Percentiles rank a stretch among this genome's conserved stretches.
These are phyloP conservation scores for Solanum sitiens DNA, from an alignment of 257 asterid genomes.

Conservation along the genomic window DNA sequence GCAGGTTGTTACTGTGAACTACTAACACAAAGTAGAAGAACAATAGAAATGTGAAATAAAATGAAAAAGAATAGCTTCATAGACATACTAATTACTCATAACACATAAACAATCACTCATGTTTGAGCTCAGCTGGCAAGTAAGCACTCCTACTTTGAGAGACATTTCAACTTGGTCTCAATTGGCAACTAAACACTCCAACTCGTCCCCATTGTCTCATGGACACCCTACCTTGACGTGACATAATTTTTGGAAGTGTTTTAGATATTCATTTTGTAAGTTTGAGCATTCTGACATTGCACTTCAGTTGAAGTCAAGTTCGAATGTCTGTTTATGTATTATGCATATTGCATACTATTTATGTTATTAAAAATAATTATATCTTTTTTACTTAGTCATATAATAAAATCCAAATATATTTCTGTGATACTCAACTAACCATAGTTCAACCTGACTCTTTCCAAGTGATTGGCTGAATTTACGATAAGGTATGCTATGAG, in stretches of 20 bases:
- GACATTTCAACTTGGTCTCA: background rate
- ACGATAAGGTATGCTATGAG: background rate
- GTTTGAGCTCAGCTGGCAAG: background rate
- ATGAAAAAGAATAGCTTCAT: background rate
- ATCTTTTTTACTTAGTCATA: background rate
- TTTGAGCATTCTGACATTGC: background rate
- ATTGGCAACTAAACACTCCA: background rate
- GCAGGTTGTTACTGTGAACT: conserved; percentile 30
- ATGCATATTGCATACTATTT: no score
- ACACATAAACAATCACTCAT: rapidly evolving
- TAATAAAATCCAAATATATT: background rate
- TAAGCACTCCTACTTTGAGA: background rate
- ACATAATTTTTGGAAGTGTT: background rate
- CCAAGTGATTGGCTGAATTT: background rate
- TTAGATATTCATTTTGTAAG: background rate
- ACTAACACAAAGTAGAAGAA: background rate
- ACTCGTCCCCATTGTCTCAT: background rate
- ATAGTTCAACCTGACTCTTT: background rate
- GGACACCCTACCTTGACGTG: background rate
- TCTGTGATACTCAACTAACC: background rate
- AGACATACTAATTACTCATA: background rate
- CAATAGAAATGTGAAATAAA: background rate
- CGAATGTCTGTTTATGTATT: no score
- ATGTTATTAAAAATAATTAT: background rate
- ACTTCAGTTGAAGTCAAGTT: background rate